phyloP scores from a whole-genome alignment of 2,329 filamentous ascomycete species.

The Podosphaera fusca region DNA sequence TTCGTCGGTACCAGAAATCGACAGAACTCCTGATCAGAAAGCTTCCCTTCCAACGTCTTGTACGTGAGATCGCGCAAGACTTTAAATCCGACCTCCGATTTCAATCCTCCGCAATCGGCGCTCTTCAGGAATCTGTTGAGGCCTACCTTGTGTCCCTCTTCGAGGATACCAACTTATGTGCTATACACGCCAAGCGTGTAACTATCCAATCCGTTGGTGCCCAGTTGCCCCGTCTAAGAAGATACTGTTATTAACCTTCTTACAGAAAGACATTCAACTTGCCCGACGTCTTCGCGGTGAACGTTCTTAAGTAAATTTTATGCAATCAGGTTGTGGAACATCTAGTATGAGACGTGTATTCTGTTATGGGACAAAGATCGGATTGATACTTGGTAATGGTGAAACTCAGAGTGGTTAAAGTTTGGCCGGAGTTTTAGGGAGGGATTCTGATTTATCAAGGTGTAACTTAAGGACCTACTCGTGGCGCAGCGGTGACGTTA shows the following conservation, averaged over 20 bases:
- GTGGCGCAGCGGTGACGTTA: background rate
- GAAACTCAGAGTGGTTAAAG: background rate
- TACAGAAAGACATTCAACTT: constrained; percentile 1
- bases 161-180: constrained; percentile 38
- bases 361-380: too few species aligned
- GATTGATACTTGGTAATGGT: too few species aligned
- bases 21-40: constrained; percentile 93
- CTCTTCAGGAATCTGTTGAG: constrained; percentile 95
- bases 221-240: constrained; percentile 20
- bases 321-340: too few species aligned
- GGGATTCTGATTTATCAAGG: background rate
- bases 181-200: constrained; percentile 97
- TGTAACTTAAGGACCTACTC: background rate
- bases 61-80: constrained; percentile 89
- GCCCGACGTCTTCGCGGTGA: constrained; percentile 2
- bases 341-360: too few species aligned
- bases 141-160: constrained; percentile 96
- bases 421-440: background rate
- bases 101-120: constrained; percentile 94
- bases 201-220: constrained; percentile 46
- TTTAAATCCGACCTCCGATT: constrained; percentile 92
- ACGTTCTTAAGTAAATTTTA: background rate
- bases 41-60: constrained; percentile 91
- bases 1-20: constrained; percentile 92
- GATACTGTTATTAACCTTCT: background rate